phyloP scores from a whole-genome alignment of 2,329 filamentous ascomycete genomes.

The Botrytis fragariae region DNA sequence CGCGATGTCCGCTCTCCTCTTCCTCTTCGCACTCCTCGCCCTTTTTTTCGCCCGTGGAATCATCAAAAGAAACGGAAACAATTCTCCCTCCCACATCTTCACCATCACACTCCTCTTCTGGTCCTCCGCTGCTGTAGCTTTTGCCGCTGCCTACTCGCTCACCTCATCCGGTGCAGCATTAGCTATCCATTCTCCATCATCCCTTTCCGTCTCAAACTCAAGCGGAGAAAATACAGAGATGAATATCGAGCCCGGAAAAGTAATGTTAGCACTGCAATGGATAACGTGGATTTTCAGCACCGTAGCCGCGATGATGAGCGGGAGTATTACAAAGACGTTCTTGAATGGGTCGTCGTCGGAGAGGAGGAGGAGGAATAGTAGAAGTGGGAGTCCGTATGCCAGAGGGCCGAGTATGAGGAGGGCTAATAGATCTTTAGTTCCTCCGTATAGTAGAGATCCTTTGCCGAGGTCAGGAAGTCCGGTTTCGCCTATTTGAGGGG shows the following conservation, averaged over 20 bases:
- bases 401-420: neutral
- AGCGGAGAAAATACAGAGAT: neutral
- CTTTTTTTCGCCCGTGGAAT: conserved; percentile 3
- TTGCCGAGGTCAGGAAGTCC: neutral
- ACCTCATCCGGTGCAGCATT: conserved; percentile 7
- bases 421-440: neutral
- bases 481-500: neutral
- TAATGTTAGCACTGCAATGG: conserved; percentile 11
- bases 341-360: neutral
- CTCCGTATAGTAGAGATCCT: neutral
- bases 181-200: neutral
- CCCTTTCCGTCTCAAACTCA: neutral
- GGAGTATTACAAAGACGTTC: neutral
- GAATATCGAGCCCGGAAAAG: neutral
- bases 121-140: neutral
- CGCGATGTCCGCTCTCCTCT: neutral
- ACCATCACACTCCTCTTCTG: conserved; percentile 4
- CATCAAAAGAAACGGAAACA: neutral
- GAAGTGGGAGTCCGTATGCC: neutral
- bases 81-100: neutral
- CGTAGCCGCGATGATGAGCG: conserved; percentile 1
- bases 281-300: conserved; percentile 3
- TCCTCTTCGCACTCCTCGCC: neutral
- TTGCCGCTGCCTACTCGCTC: conserved; percentile 3
- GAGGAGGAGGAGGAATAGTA: neutral